Conservation (phyloP, 2,329 filamentous ascomycete genomes). For the Thielaviopsis musarum region DNA sequence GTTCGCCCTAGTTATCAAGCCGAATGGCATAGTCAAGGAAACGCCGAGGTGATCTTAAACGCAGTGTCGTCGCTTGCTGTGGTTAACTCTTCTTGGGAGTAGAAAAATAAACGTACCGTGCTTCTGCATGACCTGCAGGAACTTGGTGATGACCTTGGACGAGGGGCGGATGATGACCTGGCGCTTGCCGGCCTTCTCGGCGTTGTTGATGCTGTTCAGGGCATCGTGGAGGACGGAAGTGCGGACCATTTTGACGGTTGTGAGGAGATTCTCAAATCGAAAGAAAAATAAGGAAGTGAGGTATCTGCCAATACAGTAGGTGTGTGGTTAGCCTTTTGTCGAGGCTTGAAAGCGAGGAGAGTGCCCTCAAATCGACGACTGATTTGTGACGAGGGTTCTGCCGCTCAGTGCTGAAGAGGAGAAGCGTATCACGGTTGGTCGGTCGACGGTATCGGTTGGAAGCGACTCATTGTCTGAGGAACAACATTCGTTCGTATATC, state of each 20-base stretch:
- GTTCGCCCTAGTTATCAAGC: slow-evolving; percentile 99
- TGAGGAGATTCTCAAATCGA: slow-evolving; percentile 66
- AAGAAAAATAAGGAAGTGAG: slow-evolving; percentile 33
- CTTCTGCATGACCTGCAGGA: slow-evolving; percentile 97
- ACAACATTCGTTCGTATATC: neutral
- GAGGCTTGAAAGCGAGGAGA: slow-evolving; percentile 48
- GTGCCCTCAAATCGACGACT: slow-evolving; percentile 36
- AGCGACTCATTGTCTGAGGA: neutral
- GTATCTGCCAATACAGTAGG: slow-evolving; percentile 35
- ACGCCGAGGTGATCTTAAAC: neutral
- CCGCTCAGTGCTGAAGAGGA: slow-evolving; percentile 49
- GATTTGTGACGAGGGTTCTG: slow-evolving; percentile 45
- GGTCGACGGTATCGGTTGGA: neutral
- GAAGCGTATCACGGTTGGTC: slow-evolving; percentile 36
- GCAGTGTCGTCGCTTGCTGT: neutral
- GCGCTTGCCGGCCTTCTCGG: slow-evolving; percentile 99
- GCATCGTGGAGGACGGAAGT: slow-evolving; percentile 99
- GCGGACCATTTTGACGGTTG: slow-evolving; percentile 86
- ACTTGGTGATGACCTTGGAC: slow-evolving; percentile 99
- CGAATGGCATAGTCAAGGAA: slow-evolving; percentile 36
- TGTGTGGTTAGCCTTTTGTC: slow-evolving; percentile 40
- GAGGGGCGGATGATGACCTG: slow-evolving; percentile 95
- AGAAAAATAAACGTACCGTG: slow-evolving; percentile 64
- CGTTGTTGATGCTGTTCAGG: slow-evolving; percentile 99
- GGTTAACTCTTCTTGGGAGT: neutral